Percentiles rank a stretch among this genome's conserved stretches.
phyloP scores from a whole-genome alignment of 192 early-diverging fungal genomes.

The Umbelopsis isabellina region DNA sequence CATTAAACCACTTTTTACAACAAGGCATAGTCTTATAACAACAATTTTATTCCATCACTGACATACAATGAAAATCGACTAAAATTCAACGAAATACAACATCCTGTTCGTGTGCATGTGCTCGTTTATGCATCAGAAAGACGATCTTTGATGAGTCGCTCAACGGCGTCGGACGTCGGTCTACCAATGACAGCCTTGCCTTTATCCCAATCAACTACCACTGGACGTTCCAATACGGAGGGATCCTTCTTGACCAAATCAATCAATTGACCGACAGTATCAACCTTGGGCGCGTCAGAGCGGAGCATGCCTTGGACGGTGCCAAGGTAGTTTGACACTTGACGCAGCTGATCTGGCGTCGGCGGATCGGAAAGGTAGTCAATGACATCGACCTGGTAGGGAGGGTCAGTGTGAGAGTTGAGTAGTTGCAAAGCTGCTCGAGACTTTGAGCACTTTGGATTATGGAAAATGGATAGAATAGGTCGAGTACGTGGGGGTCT shows the following conservation, averaged over 20 bases:
- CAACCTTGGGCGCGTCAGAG: conserved; percentile 33
- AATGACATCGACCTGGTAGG: conserved; percentile 27
- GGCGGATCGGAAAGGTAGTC: conserved; percentile 33
- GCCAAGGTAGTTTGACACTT: conserved; percentile 26
- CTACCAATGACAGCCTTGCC: conserved; percentile 38
- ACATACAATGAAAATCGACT: too few species aligned
- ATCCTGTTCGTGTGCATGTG: not conserved
- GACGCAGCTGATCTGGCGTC: conserved; percentile 24
- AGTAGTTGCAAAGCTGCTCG: conserved; percentile 26
- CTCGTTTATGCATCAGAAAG: not conserved
- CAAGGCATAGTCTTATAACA: too few species aligned
- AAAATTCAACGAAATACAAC: too few species aligned
- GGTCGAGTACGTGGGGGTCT: conserved; percentile 30
- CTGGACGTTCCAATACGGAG: conserved; percentile 28
- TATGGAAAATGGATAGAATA: conserved; percentile 43
- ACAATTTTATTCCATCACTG: too few species aligned
- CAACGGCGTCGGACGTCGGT: conserved; percentile 26
- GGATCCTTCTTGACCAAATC: conserved; percentile 29
- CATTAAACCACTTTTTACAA: too few species aligned
- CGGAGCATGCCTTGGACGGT: conserved; percentile 30
- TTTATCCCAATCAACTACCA: conserved; percentile 44
- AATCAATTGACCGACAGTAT: conserved; percentile 15
- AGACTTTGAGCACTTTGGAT: conserved; percentile 37
- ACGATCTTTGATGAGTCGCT: conserved; percentile 22
- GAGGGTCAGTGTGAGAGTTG: conserved; percentile 15